A percentile compares a stretch with the other conserved stretches of the same genome.
Conservation (phyloP, 768 basidiomycete genomes). For the Suillus subaureus region DNA sequence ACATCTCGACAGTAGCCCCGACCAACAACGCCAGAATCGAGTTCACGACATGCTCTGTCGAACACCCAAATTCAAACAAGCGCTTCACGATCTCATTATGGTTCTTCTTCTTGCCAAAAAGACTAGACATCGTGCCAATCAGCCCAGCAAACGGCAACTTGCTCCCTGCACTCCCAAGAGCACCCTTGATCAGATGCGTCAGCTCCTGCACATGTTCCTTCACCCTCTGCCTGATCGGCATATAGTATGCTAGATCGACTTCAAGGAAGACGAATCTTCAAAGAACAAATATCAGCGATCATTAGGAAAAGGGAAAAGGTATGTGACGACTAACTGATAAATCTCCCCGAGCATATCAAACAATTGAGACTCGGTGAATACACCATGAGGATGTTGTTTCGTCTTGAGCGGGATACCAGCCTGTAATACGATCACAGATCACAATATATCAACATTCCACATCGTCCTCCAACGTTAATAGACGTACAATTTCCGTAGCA, state of each 20-base stretch:
- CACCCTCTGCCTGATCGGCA: slow-evolving; percentile 55
- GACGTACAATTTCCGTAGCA: slow-evolving; percentile 65
- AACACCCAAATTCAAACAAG: slow-evolving; percentile 56
- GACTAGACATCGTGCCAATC: slow-evolving; percentile 45
- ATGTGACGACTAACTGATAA: slow-evolving; percentile 51
- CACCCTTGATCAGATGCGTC: slow-evolving; percentile 54
- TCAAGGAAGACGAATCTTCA: slow-evolving; percentile 77
- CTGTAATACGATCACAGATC: slow-evolving; percentile 35
- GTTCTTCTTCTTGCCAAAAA: slow-evolving; percentile 51
- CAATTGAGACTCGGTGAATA: slow-evolving; percentile 62
- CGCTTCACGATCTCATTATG: slow-evolving; percentile 58
- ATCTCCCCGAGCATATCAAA: slow-evolving; percentile 68
- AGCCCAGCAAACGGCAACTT: slow-evolving; percentile 43
- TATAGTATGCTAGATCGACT: slow-evolving; percentile 57
- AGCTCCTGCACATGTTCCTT: slow-evolving; percentile 56
- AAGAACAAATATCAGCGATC: neutral
- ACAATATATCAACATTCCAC: neutral
- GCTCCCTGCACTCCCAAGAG: slow-evolving; percentile 44
- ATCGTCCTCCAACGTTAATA: neutral
- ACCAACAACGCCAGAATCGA: slow-evolving; percentile 73
- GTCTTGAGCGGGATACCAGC: slow-evolving; percentile 74
- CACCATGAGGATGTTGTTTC: slow-evolving; percentile 51
- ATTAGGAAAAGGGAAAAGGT: neutral
- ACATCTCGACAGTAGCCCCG: slow-evolving; percentile 65
- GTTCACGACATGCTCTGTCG: slow-evolving; percentile 65